These are phyloP conservation scores for Talaromyces thailandensis DNA, from an alignment of 495 filamentous ascomycete species.

Conservation along the genomic window DNA sequence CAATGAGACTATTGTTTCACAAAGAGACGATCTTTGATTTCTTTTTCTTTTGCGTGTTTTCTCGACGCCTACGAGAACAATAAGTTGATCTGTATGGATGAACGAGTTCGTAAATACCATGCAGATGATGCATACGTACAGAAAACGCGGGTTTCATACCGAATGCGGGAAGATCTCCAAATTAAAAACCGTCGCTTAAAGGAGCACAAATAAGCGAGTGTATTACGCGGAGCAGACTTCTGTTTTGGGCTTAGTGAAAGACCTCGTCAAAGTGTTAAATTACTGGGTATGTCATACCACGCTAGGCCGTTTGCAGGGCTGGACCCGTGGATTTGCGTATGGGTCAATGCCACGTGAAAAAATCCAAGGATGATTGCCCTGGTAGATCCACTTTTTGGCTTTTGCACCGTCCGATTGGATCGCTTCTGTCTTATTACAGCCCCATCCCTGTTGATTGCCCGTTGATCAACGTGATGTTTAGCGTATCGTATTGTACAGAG, in stretches of 20 bases:
- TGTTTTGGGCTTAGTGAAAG: neutral
- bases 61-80: neutral
- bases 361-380: neutral
- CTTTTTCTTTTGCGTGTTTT: neutral
- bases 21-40: neutral
- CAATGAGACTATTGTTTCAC: constrained; percentile 1
- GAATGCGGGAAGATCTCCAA: neutral
- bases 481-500: neutral
- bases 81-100: neutral
- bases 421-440: neutral
- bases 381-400: neutral
- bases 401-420: neutral
- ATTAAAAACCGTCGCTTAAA: neutral
- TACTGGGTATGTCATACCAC: neutral
- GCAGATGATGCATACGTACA: neutral
- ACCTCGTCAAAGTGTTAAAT: neutral
- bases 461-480: neutral
- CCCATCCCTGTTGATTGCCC: neutral
- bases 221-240: neutral
- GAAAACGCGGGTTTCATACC: constrained; percentile 1
- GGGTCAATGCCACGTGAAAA: neutral
- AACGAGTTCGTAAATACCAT: neutral
- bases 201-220: neutral
- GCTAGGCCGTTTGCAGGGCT: neutral
- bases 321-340: neutral